Evolutionary conservation across 176 grass and related monocot species (phyloP).

Genomic region (Juncus inflexus): DNA sequence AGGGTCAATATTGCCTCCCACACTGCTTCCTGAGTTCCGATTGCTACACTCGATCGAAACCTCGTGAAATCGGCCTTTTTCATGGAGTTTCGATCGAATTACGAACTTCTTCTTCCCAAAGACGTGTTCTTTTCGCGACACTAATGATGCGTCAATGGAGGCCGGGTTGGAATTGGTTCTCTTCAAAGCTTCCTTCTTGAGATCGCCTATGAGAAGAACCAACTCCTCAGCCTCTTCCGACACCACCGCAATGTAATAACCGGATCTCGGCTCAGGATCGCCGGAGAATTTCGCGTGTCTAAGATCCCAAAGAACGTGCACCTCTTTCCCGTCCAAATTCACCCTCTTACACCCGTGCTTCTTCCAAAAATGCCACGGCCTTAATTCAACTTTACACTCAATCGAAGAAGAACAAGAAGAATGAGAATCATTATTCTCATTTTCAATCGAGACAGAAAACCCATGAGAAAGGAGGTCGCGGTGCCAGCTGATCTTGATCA

Average conservation of each 20-base stretch:
- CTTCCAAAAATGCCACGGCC: slow-evolving; percentile 85
- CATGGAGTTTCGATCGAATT: slow-evolving; percentile 59
- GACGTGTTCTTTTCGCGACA: slow-evolving; percentile 67
- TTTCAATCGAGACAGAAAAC: slow-evolving; percentile 45
- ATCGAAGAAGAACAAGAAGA: slow-evolving; percentile 4
- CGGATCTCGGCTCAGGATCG: slow-evolving; percentile 44
- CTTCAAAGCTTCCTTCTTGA: slow-evolving; percentile 50
- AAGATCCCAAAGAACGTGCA: slow-evolving; percentile 80
- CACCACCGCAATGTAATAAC: slow-evolving; percentile 58
- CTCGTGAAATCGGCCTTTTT: slow-evolving; percentile 51
- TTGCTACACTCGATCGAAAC: slow-evolving; percentile 52
- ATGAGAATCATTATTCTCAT: neutral
- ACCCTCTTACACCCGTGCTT: slow-evolving; percentile 44
- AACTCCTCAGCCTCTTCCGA: slow-evolving; percentile 48
- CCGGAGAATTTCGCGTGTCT: slow-evolving; percentile 47
- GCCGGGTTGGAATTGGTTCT: slow-evolving; percentile 34
- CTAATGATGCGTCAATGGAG: slow-evolving; percentile 31
- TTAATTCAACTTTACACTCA: slow-evolving; percentile 55
- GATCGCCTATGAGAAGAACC: slow-evolving; percentile 62
- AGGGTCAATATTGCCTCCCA: slow-evolving; percentile 32
- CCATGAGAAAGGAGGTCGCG: slow-evolving; percentile 56
- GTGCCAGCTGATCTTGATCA: slow-evolving; percentile 66
- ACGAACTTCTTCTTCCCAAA: slow-evolving; percentile 53
- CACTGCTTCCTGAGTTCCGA: slow-evolving; percentile 22
- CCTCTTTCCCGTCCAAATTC: slow-evolving; percentile 32